A percentile compares a stretch with the other conserved stretches of the same genome.
Conservation (phyloP, 106 monocot species). For the Apostasia shenzhenica region DNA sequence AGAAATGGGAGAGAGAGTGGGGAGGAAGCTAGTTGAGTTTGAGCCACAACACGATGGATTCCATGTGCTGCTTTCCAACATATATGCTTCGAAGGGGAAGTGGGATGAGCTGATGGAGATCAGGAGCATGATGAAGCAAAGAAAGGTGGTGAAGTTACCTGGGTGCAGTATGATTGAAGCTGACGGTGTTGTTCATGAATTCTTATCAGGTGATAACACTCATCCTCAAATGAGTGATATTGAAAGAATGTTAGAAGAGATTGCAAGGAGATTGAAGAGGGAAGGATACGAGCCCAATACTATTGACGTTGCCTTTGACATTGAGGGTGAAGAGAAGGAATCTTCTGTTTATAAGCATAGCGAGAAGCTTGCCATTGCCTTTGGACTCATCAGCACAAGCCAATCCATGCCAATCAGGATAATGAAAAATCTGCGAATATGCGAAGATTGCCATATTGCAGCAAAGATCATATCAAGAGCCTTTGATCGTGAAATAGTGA, state of each 20-base stretch:
- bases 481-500: constrained; percentile 25
- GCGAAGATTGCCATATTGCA: constrained; percentile 25
- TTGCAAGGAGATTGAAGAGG: constrained; percentile 24
- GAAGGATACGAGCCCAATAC: constrained; percentile 34
- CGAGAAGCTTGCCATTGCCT: constrained; percentile 35
- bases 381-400: constrained; percentile 22
- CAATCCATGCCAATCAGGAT: constrained; percentile 25
- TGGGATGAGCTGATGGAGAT: constrained; percentile 43
- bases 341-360: constrained; percentile 25
- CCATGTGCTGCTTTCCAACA: constrained; percentile 46
- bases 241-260: constrained; percentile 19
- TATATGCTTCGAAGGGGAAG: constrained; percentile 39
- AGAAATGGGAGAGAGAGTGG: constrained; percentile 38
- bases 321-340: constrained; percentile 37
- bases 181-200: constrained; percentile 21
- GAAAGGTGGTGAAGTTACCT: constrained; percentile 30
- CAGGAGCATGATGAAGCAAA: constrained; percentile 35
- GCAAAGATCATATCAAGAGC: constrained; percentile 30
- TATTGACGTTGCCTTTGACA: constrained; percentile 29
- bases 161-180: constrained; percentile 42
- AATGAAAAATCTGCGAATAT: constrained; percentile 36
- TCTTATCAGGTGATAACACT: constrained; percentile 22
- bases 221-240: constrained; percentile 26
- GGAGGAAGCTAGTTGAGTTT: constrained; percentile 39
- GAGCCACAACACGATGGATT: constrained; percentile 55